Percentiles rank a stretch among this genome's conserved stretches.
Conservation (phyloP, 805 yeast genomes). For the Ogataea sp. region DNA sequence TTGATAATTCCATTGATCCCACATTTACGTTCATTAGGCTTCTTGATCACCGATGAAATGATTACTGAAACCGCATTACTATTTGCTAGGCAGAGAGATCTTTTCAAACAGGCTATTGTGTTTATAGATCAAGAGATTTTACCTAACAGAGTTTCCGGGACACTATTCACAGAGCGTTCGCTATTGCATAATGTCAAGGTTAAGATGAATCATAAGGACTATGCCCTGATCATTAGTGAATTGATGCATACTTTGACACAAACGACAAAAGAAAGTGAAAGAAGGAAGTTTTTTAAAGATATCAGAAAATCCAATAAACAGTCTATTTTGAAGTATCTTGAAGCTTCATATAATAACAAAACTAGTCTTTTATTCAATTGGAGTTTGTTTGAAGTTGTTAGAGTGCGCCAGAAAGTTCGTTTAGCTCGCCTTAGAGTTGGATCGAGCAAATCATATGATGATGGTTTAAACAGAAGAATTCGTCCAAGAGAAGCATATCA, state of each 20-base stretch:
- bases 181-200: too few species aligned
- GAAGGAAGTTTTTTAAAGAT: background rate
- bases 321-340: background rate
- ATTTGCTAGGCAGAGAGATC: slow-evolving; percentile 11
- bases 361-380: background rate
- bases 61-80: slow-evolving; percentile 20
- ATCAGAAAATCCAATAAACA: background rate
- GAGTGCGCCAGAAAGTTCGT: too few species aligned
- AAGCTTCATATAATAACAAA: background rate
- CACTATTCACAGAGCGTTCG: background rate
- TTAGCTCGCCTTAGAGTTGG: too few species aligned
- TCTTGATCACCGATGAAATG: slow-evolving; percentile 18
- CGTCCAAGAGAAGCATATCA: too few species aligned
- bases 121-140: slow-evolving; percentile 21
- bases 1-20: too few species aligned
- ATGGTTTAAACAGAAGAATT: too few species aligned
- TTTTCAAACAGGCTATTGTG: slow-evolving; percentile 14
- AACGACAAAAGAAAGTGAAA: background rate
- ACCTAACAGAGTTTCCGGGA: too few species aligned
- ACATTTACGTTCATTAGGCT: too few species aligned
- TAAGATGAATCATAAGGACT: too few species aligned
- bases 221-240: background rate
- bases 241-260: background rate
- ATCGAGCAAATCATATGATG: too few species aligned
- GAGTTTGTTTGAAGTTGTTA: background rate